Conservation (phyloP, 805 yeast genomes). For the Huiozyma naganishii region DNA sequence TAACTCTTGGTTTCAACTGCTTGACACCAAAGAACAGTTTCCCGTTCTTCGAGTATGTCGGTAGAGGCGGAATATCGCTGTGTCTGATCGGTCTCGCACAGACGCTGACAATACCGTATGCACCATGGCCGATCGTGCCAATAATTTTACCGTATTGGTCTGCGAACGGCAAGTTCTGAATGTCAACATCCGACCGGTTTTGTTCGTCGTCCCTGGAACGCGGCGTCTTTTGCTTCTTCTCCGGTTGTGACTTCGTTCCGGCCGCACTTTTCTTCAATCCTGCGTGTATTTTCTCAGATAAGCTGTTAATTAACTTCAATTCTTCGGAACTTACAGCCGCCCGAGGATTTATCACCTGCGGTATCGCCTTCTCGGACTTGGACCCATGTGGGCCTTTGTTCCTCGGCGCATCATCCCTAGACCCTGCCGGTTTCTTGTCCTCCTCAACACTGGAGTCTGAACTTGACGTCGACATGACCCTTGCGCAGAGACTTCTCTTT, state of each 20-base stretch:
- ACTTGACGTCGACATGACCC: conserved; percentile 1
- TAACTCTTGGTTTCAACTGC: conserved; percentile 78
- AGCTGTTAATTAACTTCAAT: conserved; percentile 37
- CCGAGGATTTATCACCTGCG: conserved; percentile 17
- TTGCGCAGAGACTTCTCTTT: not conserved
- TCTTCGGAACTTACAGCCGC: conserved; percentile 45
- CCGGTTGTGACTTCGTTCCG: not conserved
- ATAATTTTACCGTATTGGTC: conserved; percentile 41
- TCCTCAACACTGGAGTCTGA: not conserved
- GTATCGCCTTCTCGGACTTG: conserved; percentile 3
- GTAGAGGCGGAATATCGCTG: conserved; percentile 8
- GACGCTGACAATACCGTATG: conserved; percentile 88
- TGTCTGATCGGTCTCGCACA: conserved; percentile 43
- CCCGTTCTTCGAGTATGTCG: conserved; percentile 57
- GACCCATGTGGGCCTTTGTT: not conserved
- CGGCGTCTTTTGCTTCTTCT: not conserved
- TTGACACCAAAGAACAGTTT: conserved; percentile 75
- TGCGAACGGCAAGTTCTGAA: conserved; percentile 14
- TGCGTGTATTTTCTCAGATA: conserved; percentile 39
- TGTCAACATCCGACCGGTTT: not conserved
- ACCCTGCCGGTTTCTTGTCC: not conserved
- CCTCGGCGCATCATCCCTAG: not conserved
- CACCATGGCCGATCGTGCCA: conserved; percentile 78
- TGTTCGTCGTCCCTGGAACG: not conserved
- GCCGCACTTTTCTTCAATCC: conserved; percentile 23